Evolutionary conservation across 2,329 filamentous ascomycete genomes (phyloP).

Genomic region (Aureobasidium uvarum): DNA sequence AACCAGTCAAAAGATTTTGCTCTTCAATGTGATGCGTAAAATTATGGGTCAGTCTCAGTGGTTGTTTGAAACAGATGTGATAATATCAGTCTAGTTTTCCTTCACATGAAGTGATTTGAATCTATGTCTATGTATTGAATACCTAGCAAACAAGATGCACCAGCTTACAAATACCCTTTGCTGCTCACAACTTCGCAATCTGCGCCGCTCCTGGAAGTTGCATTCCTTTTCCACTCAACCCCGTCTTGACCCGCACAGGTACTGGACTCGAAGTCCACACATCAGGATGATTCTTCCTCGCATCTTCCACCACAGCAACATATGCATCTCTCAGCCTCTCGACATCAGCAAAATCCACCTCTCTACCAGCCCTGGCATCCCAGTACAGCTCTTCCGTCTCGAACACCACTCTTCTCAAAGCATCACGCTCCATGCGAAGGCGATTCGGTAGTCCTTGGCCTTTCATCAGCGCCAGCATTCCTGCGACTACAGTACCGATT

Average conservation of each 20-base stretch:
- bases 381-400: slow-evolving; percentile 41
- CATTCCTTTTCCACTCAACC: slow-evolving; percentile 8
- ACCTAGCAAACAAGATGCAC: background rate
- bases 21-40: background rate
- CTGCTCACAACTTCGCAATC: slow-evolving; percentile 17
- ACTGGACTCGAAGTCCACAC: slow-evolving; percentile 33
- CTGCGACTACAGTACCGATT: slow-evolving; percentile 38
- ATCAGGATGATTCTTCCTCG: slow-evolving; percentile 40
- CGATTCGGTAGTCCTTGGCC: slow-evolving; percentile 41
- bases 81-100: too few relatives aligned
- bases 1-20: background rate
- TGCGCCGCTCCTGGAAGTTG: slow-evolving; percentile 7
- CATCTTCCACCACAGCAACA: slow-evolving; percentile 37
- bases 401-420: slow-evolving; percentile 37
- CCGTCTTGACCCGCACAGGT: slow-evolving; percentile 13
- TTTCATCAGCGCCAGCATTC: slow-evolving; percentile 38
- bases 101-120: background rate
- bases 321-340: slow-evolving; percentile 39
- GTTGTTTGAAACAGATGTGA: background rate
- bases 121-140: slow-evolving; percentile 5
- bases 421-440: slow-evolving; percentile 38
- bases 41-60: background rate
- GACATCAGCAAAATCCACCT: slow-evolving; percentile 38
- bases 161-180: background rate
- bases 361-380: slow-evolving; percentile 37